Conservation (phyloP, 1,284 basidiomycete species). For the Porodaedalea pini region DNA sequence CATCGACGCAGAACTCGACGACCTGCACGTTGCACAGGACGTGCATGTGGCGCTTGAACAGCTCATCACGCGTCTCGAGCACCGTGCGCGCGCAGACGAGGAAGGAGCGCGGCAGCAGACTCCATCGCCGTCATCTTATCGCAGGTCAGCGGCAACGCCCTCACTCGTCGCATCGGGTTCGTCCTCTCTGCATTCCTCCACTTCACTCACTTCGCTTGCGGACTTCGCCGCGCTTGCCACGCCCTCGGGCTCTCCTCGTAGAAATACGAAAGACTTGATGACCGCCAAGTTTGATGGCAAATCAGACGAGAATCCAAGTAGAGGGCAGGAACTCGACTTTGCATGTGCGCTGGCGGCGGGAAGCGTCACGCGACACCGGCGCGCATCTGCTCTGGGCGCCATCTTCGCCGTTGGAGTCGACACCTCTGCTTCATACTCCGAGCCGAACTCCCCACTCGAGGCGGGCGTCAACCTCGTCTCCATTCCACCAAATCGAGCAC, state of each 20-base stretch:
- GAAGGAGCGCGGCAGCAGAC: slow-evolving; percentile 5
- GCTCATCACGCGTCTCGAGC: slow-evolving; percentile 7
- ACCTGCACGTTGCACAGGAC: slow-evolving; percentile 44
- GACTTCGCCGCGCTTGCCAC: slow-evolving; percentile 9
- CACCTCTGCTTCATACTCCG: background rate
- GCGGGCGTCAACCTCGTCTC: slow-evolving; percentile 13
- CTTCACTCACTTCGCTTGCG: slow-evolving; percentile 6
- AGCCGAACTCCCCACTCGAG: slow-evolving; percentile 9
- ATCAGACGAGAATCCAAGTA: background rate
- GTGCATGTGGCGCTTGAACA: slow-evolving; percentile 31
- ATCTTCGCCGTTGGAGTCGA: slow-evolving; percentile 1
- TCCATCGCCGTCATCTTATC: background rate
- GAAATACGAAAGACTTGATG: background rate
- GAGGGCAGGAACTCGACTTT: slow-evolving; percentile 8
- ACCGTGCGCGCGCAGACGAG: slow-evolving; percentile 21
- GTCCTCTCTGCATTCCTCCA: slow-evolving; percentile 1
- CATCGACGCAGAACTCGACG: slow-evolving; percentile 46
- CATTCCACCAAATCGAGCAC: slow-evolving; percentile 3
- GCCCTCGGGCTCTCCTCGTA: slow-evolving; percentile 3
- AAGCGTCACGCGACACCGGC: slow-evolving; percentile 3
- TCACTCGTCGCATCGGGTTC: slow-evolving; percentile 14
- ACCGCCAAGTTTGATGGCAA: background rate
- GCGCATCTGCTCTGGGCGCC: background rate
- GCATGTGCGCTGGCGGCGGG: slow-evolving; percentile 13
- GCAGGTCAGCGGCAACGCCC: slow-evolving; percentile 5